Base-by-base conservation (phyloP, 148 eudicot species). In the Camellia granthamiana region DNA sequence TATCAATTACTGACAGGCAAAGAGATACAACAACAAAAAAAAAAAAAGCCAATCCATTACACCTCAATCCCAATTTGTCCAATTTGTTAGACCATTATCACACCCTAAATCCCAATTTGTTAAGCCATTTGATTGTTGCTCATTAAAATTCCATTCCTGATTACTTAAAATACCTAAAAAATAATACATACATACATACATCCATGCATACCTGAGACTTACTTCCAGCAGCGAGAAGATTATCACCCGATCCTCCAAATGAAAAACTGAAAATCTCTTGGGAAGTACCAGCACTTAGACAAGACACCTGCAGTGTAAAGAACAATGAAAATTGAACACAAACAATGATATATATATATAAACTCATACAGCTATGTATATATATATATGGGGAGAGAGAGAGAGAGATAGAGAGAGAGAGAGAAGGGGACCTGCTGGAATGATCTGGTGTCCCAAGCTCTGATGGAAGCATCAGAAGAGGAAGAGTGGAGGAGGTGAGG, bases 201-300 rank as follows among this genome's bases (percentile, higher is more conserved):
- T 21, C 30, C 19, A 61, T 3, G 21, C 77, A 75, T 81, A 94
- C 99, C 98, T 92, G 92, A 80, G 93, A 84, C 78, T 90, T 94
- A 86, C 97, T 88, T 69, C 98, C 99, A 78, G 91, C 99, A 3
- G 99, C 98, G 75, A 96, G 90, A 82, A 94, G 95, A 89, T 86
- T 85, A 83, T 90, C 85, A 71, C 89, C 85, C 1, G 74, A 83
- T 42, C 91, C 95, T 58, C 91, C 92, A 74, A 88, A 87, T 0
- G 99, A 90, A 81, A 94, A 92, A 81, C 99, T 88, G 84, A 96
- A 96, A 30, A 96, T 85, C 81, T 94, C 95, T 81, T 92, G 88
- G 2, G 88, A 84, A 7, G 92, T 86, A 55, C 98, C 99, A 67
- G 95, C 91, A 83, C 75, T 84, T 71, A 92, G 58, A 63, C 85